Evolutionary conservation across 805 yeast species (phyloP), one percentile per base, ranked within the genome.

Genomic region (Ogataea zsoltii): DNA sequence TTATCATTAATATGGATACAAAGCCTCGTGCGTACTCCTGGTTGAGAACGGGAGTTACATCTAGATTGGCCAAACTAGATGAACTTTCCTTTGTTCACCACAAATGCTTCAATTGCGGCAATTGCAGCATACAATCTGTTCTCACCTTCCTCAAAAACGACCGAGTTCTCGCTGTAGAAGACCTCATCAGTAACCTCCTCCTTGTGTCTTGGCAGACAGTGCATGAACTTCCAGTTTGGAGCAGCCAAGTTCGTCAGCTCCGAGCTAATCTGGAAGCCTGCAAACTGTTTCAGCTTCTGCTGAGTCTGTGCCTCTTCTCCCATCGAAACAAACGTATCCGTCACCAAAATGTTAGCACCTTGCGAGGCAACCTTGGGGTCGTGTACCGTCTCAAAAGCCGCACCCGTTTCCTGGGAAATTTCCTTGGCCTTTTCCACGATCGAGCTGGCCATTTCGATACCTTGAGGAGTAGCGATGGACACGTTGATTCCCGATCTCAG

Each of bases 251-350:
- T 60, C 19, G 86, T 78, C 71, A 91, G 71, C 26, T 81, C 82
- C 14, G 72, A 65, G 31, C 89, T 82, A 48, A 94, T 84, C 70
- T 89, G 97, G 75, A 83, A 94, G 1, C 96, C 96, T 13, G 72
- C 76, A 64, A 94, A 94, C 68, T 89, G 91, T 59, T 82, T 73
- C 56, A 94, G 71, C 52, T 91, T 87, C 45, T 75, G 71, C 39
- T 65, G 72, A 52, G 81, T 87, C 63, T 91, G 91, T 4, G 77
- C 70, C 66, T 94, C 99, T 72, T 94, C 91, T 46, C 99, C 99
- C 99, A 94, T 94, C 1, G 98, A 92, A 18, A 94, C 81, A 82
- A 96, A 94, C 3, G 99, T 94, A 60, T 94, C 99, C 13, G 99
- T 94, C 36, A 92, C 98, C 29, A 94, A 66, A 33, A 94, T 75